phyloP scores from a whole-genome alignment of 1,284 basidiomycete species.

The Trichosporon asahii region DNA sequence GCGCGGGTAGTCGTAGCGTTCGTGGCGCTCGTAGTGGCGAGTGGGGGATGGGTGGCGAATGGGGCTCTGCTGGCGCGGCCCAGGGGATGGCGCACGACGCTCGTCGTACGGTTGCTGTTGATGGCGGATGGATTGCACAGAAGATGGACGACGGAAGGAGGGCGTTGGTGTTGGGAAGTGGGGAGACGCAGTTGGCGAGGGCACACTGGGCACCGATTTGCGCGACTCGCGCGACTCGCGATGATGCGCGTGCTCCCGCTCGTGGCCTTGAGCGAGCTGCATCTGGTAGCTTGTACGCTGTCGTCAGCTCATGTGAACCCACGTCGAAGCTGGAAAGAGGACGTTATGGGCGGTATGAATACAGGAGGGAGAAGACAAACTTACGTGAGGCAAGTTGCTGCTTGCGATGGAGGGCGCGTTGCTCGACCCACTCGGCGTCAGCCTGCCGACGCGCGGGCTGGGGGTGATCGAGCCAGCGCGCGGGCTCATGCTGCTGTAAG shows the following conservation, averaged over 20 bases:
- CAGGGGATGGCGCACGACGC: neutral
- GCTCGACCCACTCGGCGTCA: neutral
- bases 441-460: neutral
- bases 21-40: neutral
- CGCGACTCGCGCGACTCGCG: neutral
- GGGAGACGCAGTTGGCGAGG: neutral
- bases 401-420: neutral
- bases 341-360: neutral
- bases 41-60: neutral
- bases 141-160: neutral
- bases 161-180: neutral
- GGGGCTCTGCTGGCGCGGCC: neutral
- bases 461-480: neutral
- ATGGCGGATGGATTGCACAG: neutral
- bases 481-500: neutral
- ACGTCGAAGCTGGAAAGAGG: neutral
- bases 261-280: neutral
- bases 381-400: neutral
- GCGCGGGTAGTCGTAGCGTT: neutral
- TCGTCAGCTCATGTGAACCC: neutral
- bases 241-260: neutral
- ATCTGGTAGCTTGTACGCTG: constrained; percentile 5
- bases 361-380: neutral
- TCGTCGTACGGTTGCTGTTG: neutral
- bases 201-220: neutral